Evolutionary conservation across 2,329 filamentous ascomycete genomes (phyloP).

Genomic region (Arthroderma uncinatum): DNA sequence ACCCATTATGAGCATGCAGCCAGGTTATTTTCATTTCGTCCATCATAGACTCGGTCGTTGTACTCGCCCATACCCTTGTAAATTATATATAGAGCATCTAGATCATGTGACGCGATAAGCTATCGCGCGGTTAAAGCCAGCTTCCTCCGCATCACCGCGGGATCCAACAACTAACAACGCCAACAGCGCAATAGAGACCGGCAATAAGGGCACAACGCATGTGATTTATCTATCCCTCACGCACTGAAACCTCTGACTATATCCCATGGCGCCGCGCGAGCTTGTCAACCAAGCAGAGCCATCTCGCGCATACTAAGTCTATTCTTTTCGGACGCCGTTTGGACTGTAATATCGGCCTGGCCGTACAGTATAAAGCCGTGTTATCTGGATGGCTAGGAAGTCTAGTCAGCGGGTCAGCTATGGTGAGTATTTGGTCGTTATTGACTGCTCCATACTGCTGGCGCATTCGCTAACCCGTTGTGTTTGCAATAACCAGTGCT

Average conservation of each 20-base stretch:
- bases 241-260: background rate
- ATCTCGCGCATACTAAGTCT: background rate
- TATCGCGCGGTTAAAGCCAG: background rate
- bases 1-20: background rate
- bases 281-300: background rate
- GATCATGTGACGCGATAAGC: background rate
- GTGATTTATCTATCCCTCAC: background rate
- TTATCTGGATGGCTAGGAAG: conserved; percentile 51
- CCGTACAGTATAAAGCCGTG: background rate
- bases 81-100: background rate
- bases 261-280: background rate
- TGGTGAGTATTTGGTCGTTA: conserved; percentile 39
- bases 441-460: conserved; percentile 1
- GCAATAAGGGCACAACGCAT: background rate
- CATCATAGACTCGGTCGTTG: background rate
- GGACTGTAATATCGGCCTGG: background rate
- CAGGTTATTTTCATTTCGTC: background rate
- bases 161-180: background rate
- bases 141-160: background rate
- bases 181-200: background rate
- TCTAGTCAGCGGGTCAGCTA: conserved; percentile 60
- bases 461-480: conserved; percentile 1
- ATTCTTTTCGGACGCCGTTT: background rate
- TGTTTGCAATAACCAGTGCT: conserved; percentile 44
- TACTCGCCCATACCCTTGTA: background rate